These are phyloP conservation scores for Geotrichum macrosporum DNA, from an alignment of 1,139 yeast genomes.

Conservation along the genomic window DNA sequence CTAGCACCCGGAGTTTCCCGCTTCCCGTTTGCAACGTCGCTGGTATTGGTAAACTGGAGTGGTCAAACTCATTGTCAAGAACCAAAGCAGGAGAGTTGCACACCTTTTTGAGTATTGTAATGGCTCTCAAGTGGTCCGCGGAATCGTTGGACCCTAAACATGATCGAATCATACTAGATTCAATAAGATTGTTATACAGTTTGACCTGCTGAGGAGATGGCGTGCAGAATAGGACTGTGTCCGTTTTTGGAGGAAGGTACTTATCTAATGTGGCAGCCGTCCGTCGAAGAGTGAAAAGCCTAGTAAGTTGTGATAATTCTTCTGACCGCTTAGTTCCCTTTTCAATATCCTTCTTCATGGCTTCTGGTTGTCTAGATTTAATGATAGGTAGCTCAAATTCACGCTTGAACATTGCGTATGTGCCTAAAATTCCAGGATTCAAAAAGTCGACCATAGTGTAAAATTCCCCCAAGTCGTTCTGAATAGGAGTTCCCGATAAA, in stretches of 20 bases:
- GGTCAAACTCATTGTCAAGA: constrained; percentile 31
- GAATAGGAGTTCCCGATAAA: constrained; percentile 91
- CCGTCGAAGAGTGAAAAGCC: constrained; percentile 67
- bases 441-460: constrained; percentile 75
- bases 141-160: constrained; percentile 38
- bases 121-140: constrained; percentile 57
- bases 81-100: constrained; percentile 78
- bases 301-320: constrained; percentile 59
- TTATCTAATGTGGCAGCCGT: constrained; percentile 61
- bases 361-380: constrained; percentile 67
- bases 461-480: constrained; percentile 82
- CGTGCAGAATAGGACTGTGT: constrained; percentile 69
- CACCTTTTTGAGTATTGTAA: constrained; percentile 70
- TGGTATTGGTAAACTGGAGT: constrained; percentile 15
- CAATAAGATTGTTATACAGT: constrained; percentile 51
- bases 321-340: constrained; percentile 60
- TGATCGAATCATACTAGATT: constrained; percentile 42
- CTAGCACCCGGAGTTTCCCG: constrained; percentile 39
- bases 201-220: constrained; percentile 62
- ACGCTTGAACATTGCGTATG: constrained; percentile 58
- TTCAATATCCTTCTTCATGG: constrained; percentile 48
- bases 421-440: constrained; percentile 78
- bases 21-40: constrained; percentile 23
- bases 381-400: constrained; percentile 67
- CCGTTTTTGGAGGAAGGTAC: constrained; percentile 74